phyloP scores from a whole-genome alignment of 1,284 basidiomycete species.

The Marasmius fiardii region DNA sequence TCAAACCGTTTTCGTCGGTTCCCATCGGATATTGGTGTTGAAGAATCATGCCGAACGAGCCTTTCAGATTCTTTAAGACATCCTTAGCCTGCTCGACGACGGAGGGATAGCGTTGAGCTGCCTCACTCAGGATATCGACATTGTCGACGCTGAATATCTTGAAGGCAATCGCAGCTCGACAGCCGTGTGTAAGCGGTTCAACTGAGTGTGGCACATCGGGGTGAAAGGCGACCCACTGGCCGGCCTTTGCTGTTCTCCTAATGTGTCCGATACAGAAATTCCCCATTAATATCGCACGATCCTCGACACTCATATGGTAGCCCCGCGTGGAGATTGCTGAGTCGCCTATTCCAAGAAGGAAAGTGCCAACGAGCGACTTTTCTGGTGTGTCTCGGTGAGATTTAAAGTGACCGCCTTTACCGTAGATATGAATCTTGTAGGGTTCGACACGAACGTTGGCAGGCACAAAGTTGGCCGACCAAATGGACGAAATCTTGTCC shows the following conservation, averaged over 20 bases:
- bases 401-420: constrained; percentile 24
- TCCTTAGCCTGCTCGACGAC: constrained; percentile 5
- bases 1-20: constrained; percentile 16
- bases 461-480: constrained; percentile 21
- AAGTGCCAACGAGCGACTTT: constrained; percentile 25
- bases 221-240: constrained; percentile 32
- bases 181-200: constrained; percentile 14
- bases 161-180: constrained; percentile 30
- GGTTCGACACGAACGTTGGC: constrained; percentile 22
- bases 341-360: constrained; percentile 26
- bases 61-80: constrained; percentile 12
- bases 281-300: not conserved
- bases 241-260: constrained; percentile 10
- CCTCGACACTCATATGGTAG: too few relatives aligned
- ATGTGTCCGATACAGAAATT: constrained; percentile 14
- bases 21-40: constrained; percentile 25
- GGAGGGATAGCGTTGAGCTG: not conserved
- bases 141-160: constrained; percentile 24
- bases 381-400: constrained; percentile 28
- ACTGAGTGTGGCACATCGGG: constrained; percentile 33
- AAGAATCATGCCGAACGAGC: constrained; percentile 26
- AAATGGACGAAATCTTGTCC: constrained; percentile 14
- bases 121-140: not conserved
- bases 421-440: constrained; percentile 31
- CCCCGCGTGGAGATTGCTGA: constrained; percentile 3